Base-by-base conservation (phyloP, 1,284 basidiomycete species). In the Moesziomyces antarcticus region DNA sequence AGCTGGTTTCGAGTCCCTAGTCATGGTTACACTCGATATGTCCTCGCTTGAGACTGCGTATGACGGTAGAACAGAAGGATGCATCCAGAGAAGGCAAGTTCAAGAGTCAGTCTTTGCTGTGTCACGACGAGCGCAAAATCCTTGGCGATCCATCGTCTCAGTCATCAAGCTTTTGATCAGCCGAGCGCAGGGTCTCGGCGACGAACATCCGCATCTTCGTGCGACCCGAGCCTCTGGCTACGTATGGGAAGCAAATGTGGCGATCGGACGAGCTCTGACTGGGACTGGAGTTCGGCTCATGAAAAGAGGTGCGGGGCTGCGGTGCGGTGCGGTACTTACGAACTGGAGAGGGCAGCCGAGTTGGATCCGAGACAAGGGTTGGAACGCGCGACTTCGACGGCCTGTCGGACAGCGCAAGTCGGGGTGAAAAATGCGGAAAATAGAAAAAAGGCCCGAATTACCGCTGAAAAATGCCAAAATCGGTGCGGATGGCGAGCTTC, bases 371-470 rank as follows among this genome's bases (percentile, higher is more conserved):
- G 50, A 67, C 64, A 67, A 44, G 18, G 40, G 46, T 59, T 48
- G 64, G 64, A 56, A 67, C 54, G 49, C 50, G 46, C 35, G 11
- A 40, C 20, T 33, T 33, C 30, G 18, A 24, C 20, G 14, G 52
- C 48, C 57, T 67, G 57, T 60, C 54, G 42, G 56, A 66, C 63
- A 66, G 52, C 51, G 63, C 62, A 25, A 21, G 27, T 27, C 21
- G 40, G 21, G 16, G n/a, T 9, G 30, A 20, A 49, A 20, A 49
- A 20, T 20, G 33, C 13, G 47, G 21, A 40, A 30, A 43, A 54
- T 14, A 10, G n/a, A 40, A 52, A 52, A 49, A 43, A 22, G 14
- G 16, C 33, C 42, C 49, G 37, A 40, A 18, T 40, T 40, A 40
- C 37, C 18, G 37, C 37, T 18, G 37, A 40, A 40, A 40, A 40